These are phyloP conservation scores for Strombidium stylifer DNA, from an alignment of 73 alveolate species.

Conservation along the genomic window DNA sequence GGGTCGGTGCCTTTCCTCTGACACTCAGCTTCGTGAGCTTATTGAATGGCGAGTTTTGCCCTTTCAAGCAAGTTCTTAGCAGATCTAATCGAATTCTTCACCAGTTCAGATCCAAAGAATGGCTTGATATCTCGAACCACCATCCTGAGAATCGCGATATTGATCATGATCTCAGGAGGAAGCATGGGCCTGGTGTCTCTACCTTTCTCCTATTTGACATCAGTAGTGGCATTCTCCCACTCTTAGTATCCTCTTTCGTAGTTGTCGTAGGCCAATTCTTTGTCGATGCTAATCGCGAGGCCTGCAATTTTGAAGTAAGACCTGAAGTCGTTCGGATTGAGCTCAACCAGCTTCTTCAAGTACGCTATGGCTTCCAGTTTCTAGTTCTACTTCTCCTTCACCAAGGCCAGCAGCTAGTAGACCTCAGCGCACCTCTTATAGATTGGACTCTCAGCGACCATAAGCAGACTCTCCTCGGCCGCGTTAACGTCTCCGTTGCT, in stretches of 20 bases:
- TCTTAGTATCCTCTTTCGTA: constrained; percentile 14
- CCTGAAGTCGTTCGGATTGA: constrained; percentile 18
- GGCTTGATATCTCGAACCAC: no score
- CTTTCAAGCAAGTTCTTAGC: constrained; percentile 2
- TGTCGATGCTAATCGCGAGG: not conserved
- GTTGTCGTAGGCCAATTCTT: constrained; percentile 10
- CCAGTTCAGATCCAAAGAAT: no score
- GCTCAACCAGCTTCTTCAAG: constrained; percentile 19
- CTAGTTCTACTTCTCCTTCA: constrained; percentile 10
- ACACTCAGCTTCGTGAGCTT: not conserved
- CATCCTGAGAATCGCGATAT: constrained; percentile 15
- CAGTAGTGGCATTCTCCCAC: not conserved
- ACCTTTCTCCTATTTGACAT: not conserved
- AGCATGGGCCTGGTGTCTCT: not conserved
- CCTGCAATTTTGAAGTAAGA: constrained; percentile 26
- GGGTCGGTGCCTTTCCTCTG: no score
- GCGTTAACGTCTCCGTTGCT: not conserved
- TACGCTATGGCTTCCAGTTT: constrained; percentile 8
- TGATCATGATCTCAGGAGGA: constrained; percentile 14
- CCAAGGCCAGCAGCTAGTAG: constrained; percentile 2
- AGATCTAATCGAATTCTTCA: not conserved
- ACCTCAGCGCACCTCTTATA: constrained; percentile 27
- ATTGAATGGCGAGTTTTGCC: not conserved
- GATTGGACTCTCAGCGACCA: not conserved
- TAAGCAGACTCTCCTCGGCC: constrained; percentile 22